Base-by-base conservation (phyloP, 768 basidiomycete species). In the Mycena belliarum region DNA sequence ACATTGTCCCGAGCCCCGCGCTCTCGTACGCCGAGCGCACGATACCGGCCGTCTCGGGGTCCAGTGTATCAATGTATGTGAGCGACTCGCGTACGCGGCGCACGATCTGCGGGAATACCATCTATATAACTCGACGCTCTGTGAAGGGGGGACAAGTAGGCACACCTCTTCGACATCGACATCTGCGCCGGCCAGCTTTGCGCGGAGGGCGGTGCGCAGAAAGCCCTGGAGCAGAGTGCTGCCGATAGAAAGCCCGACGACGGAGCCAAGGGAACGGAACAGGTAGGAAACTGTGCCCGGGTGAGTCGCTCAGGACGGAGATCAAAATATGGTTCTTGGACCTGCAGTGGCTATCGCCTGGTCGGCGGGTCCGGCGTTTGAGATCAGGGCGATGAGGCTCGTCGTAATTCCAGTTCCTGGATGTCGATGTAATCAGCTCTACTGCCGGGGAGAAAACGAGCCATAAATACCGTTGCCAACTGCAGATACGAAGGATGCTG, bases 291-390 rank as follows among this genome's bases (percentile, higher is more conserved):
- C 85, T 85, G 63, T 4, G 12, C 11, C 6, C 1, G 18, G 4
- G 11, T 47, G n/a, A 10, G 14, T 20, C 4, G 12, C n/a, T 9
- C 10, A 2, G 1, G 3, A 23, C 1, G 46, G 28, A 25, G 49
- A 10, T 11, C 5, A 14, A 60, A 25, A 29, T 2, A 46, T 75
- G 6, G 35, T 82, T 84, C 82, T 35, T 75, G 6, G 35, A 82
- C 85, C 82, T 35, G 85, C 85, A 11, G 84, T 88, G 1, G 85
- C 84, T 37, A 86, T 81, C 9, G 85, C 86, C 65, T 87, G 85
- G 63, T 87, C 82, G 32, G 72, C 76, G 21, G 76, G 76, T 0
- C 85, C 83, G 2, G 84, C 84, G 66, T 86, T 86, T 4, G 85
- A 82, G 35, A 87, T 85, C 41, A 87, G 69, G 1, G 84, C 79